A percentile compares a stretch with the other conserved stretches of the same genome.
These are phyloP conservation scores for Berkeleyomyces rouxiae DNA, from an alignment of 2,329 filamentous ascomycete genomes.

Conservation along the genomic window DNA sequence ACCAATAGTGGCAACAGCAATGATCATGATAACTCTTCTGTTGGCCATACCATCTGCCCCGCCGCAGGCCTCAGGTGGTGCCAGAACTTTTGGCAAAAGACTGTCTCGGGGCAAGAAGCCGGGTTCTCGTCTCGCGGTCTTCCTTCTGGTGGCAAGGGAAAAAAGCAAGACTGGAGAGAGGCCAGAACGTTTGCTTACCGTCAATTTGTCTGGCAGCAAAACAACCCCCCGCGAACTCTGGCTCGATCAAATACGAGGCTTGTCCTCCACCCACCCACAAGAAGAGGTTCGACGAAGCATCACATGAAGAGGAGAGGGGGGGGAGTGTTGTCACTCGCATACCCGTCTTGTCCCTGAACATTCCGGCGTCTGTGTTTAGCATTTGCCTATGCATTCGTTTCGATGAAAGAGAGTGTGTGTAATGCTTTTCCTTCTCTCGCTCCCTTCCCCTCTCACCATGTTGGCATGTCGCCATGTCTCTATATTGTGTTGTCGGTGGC, in stretches of 20 bases:
- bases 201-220: not conserved
- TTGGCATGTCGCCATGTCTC: not conserved
- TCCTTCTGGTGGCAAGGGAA: not conserved
- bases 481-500: not conserved
- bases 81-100: constrained; percentile 1
- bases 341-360: not conserved
- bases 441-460: not conserved
- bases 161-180: not conserved
- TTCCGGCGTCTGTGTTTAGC: not conserved
- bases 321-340: not conserved
- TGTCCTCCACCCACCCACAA: not conserved
- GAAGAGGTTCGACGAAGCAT: not conserved
- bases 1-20: not conserved
- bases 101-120: not conserved
- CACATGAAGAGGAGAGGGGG: not conserved
- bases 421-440: not conserved
- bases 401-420: not conserved
- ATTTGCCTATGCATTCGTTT: not conserved
- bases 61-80: not conserved
- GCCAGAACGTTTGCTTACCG: not conserved
- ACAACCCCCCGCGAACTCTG: not conserved
- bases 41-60: not conserved
- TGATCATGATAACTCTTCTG: not conserved
- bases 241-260: not conserved
- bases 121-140: too few relatives aligned